Evolutionary conservation across 805 yeast genomes (phyloP).

Genomic region (Starmerella sirachaensis): DNA sequence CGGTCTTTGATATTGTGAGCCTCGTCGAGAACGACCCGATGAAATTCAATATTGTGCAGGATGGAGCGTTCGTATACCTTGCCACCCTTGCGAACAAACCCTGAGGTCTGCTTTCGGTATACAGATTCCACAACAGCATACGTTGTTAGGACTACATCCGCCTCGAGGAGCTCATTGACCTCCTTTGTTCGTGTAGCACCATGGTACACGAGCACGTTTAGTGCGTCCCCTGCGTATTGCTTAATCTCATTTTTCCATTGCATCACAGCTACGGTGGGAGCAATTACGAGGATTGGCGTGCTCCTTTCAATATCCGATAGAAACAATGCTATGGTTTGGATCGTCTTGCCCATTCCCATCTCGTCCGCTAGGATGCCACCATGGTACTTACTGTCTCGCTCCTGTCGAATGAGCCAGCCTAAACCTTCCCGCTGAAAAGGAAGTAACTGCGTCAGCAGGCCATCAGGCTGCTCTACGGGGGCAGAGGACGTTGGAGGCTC

Average conservation of each 20-base stretch:
- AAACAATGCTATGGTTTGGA: constrained; percentile 83
- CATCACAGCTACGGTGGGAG: constrained; percentile 97
- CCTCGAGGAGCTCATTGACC: constrained; percentile 42
- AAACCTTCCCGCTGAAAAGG: constrained; percentile 94
- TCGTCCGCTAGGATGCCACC: constrained; percentile 97
- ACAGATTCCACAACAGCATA: constrained; percentile 86
- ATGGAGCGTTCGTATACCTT: constrained; percentile 62
- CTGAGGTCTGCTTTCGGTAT: constrained; percentile 68
- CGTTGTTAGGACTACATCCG: constrained; percentile 80
- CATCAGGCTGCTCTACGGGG: constrained; percentile 51
- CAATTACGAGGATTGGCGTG: constrained; percentile 77
- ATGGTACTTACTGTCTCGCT: constrained; percentile 50
- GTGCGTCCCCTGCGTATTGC: constrained; percentile 59
- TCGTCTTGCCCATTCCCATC: constrained; percentile 99
- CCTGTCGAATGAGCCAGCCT: constrained; percentile 78
- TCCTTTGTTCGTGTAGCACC: constrained; percentile 66
- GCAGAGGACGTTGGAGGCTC: constrained; percentile 32
- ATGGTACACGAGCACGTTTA: constrained; percentile 65
- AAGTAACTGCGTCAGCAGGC: constrained; percentile 57
- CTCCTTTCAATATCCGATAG: constrained; percentile 46
- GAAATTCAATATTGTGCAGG: constrained; percentile 61
- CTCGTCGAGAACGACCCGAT: constrained; percentile 84
- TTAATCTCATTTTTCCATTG: constrained; percentile 95
- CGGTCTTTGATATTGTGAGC: constrained; percentile 97
- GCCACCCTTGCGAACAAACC: constrained; percentile 64